A percentile compares a stretch with the other conserved stretches of the same genome.
Conservation (phyloP, 192 early-diverging fungal genomes). For the Backusella tuberculispora region DNA sequence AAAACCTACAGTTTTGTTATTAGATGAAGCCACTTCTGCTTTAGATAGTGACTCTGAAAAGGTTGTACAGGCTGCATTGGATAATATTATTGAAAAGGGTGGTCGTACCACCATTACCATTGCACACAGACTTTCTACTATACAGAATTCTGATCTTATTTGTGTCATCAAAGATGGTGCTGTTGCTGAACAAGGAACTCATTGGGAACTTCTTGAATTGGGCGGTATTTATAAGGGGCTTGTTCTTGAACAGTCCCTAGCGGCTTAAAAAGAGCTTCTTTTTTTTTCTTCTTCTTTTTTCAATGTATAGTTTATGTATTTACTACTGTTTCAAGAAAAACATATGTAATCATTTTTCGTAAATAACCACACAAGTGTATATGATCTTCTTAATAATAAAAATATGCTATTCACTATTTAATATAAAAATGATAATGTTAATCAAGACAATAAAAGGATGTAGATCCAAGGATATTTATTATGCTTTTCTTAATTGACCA, state of each 20-base stretch:
- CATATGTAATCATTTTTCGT: too few relatives aligned
- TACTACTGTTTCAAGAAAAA: too few relatives aligned
- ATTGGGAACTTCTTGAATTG: constrained; percentile 69
- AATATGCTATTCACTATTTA: too few relatives aligned
- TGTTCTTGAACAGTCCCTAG: constrained; percentile 66
- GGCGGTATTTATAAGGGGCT: constrained; percentile 63
- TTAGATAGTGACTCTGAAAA: constrained; percentile 70
- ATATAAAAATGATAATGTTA: too few relatives aligned
- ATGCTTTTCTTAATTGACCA: too few relatives aligned
- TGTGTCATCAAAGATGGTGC: constrained; percentile 75
- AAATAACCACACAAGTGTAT: too few relatives aligned
- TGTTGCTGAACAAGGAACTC: constrained; percentile 74
- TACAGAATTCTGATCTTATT: constrained; percentile 82
- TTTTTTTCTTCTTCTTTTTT: too few relatives aligned
- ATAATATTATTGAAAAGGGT: constrained; percentile 56
- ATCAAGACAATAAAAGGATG: too few relatives aligned
- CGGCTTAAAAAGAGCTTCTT: constrained; percentile 35
- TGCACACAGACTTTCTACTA: constrained; percentile 73
- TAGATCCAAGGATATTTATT: too few relatives aligned
- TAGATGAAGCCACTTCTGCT: constrained; percentile 82
- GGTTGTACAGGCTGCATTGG: constrained; percentile 67
- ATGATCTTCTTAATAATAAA: too few relatives aligned
- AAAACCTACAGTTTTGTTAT: constrained; percentile 76
- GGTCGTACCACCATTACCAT: constrained; percentile 72
- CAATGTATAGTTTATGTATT: too few relatives aligned